Conservation (phyloP, 306 rosid species). For the Lotus japonicus region DNA sequence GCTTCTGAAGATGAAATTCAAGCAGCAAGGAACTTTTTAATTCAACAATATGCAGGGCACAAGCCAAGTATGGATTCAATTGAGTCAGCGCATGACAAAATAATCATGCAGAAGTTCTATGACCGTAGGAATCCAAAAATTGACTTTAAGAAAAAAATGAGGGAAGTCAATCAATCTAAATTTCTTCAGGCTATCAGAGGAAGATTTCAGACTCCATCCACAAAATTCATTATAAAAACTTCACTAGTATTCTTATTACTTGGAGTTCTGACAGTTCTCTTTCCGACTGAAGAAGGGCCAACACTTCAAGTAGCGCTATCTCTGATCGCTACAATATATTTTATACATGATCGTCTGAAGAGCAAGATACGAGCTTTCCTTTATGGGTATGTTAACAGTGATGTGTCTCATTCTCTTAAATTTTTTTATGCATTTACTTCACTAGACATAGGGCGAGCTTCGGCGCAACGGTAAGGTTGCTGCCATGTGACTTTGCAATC, state of each 20-base stretch:
- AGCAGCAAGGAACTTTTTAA: conserved; percentile 84
- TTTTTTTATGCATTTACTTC: not conserved
- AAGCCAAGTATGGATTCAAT: conserved; percentile 89
- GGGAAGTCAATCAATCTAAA: conserved; percentile 73
- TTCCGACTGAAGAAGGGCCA: conserved; percentile 98
- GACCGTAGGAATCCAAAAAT: conserved; percentile 81
- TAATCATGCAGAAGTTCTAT: conserved; percentile 77
- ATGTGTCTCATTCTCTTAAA: conserved; percentile 3
- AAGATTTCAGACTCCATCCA: conserved; percentile 78
- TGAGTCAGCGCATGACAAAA: conserved; percentile 93
- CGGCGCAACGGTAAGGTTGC: no score
- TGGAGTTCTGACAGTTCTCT: conserved; percentile 67
- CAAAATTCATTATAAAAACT: conserved; percentile 69
- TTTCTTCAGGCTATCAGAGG: conserved; percentile 63
- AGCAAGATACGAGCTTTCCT: conserved; percentile 65
- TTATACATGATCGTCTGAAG: conserved; percentile 72
- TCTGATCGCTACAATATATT: conserved; percentile 72
- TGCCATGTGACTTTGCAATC: no score
- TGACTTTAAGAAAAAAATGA: conserved; percentile 70
- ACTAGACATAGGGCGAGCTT: no score
- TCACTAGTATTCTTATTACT: conserved; percentile 59
- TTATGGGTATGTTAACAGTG: conserved; percentile 61
- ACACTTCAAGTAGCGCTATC: conserved; percentile 93
- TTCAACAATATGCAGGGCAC: conserved; percentile 75
- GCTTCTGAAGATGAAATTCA: conserved; percentile 98